Evolutionary conservation across 2,329 filamentous ascomycete species (phyloP), one percentile per base, ranked within the genome.

Genomic region (Malbranchea zuffiana): DNA sequence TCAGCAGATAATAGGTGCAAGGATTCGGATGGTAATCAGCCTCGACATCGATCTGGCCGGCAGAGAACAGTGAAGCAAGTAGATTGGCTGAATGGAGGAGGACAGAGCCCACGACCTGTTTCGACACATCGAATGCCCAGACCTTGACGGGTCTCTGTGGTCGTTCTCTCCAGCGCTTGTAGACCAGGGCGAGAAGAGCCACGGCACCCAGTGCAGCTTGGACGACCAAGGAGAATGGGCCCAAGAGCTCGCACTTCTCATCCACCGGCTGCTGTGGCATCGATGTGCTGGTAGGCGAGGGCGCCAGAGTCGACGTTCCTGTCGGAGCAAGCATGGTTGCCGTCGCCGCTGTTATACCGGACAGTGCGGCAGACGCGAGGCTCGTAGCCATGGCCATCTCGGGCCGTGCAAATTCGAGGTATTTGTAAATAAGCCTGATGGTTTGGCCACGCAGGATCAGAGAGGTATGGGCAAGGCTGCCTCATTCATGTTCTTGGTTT

Each of bases 41-140:
- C 21, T 47, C 51, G 21, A 62, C 57, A 25, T 63, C 56, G 23
- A 96, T 81, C 50, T 82, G 78, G 3, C 86, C 87, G 37, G 83
- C 88, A 1, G 85, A 92, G 48, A 98, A 72, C 82, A 96, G 85
- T 31, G 85, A 92, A 81, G 98, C 93, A 59, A 94, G 76, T 36
- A 98, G 71, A 56, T 98, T 98, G 48, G 87, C 83, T 29, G 88
- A 70, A 62, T 98, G 90, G 21, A 95, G 77, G 57, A 98, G 71
- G 30, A 86, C 79, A 19, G 86, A 92, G 15, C 90, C 90, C 52
- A 96, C 82, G 37, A 98, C 85, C 67, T 98, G 90, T 67, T 98
- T 98, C 20, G 85, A 93, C 16, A 79, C 90, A 56, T 98, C 90
- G 59, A 96, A 98, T 59, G 83, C 87, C 88, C 90, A 98, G 47